Evolutionary conservation across 345 rosid species (phyloP), one percentile per base, ranked within the genome.

Genomic region (Brassica nigra): DNA sequence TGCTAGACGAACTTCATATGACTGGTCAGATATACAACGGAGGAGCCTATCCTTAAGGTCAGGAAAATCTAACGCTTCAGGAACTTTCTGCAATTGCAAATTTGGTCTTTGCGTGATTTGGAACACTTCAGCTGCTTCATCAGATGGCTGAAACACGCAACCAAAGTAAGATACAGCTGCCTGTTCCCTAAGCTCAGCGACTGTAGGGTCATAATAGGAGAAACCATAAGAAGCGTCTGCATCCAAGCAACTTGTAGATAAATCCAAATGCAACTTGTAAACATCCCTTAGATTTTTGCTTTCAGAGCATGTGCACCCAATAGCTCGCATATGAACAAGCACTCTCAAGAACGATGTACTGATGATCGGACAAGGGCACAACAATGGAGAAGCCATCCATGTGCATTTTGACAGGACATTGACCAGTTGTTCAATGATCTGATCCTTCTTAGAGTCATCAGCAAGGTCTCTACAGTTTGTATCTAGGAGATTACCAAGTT

Each of bases 1-100:
- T 76, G 90, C 88, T 59, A 89, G 89, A 68, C 92, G 92, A 85
- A 92, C 96, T 85, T 95, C 99, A 85, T 91, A 95, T 28, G 90
- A 88, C 57, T 92, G 89, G 82, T 93, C 95, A 64, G 89, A 87
- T 80, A 92, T 71, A 71, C 89, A 86, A 23, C 85, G 82, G 37
- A 85, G 76, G 80, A 95, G 78, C 87, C 86, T 86, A 65, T 87
- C 92, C 33, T 76, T 82, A 62, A 86, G 86, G 63, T 88, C 87
- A 8, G 76, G 39, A 82, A 79, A 86, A 70, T 79, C 83, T 62
- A 63, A 76, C 64, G 71, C 79, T 81, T 84, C 89, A 70, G 70
- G 70, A 57, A 31, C 76, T 72, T 79, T 79, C 28, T 31, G 79
- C 61, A 52, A 63, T 11, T 0, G 75, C 67, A 37, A 39, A 66